These are phyloP conservation scores for Didymella segeticola DNA, from an alignment of 2,329 filamentous ascomycete genomes.

Conservation along the genomic window DNA sequence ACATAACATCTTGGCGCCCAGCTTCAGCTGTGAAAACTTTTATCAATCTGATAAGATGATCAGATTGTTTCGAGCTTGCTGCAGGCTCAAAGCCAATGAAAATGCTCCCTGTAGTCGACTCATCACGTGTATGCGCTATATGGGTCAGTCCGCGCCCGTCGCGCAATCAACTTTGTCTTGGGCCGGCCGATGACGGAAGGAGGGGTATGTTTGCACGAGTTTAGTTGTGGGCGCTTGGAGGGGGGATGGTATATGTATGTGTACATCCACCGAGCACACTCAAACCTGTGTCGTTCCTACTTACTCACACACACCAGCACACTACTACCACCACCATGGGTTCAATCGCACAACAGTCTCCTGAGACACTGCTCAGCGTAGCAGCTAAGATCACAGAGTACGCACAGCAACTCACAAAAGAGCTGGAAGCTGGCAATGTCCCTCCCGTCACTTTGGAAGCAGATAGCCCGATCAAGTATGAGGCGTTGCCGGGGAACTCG, in stretches of 20 bases:
- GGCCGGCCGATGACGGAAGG: slow-evolving; percentile 15
- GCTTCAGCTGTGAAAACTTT: slow-evolving; percentile 20
- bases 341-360: slow-evolving; percentile 21
- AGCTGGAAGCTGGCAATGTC: slow-evolving; percentile 54
- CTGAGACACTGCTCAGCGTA: slow-evolving; percentile 52
- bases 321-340: slow-evolving; percentile 24
- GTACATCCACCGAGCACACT: background rate
- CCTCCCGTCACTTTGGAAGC: slow-evolving; percentile 53
- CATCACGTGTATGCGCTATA: background rate
- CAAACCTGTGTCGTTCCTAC: too few species aligned
- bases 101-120: background rate
- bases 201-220: background rate
- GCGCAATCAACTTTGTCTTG: background rate
- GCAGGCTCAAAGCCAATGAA: background rate
- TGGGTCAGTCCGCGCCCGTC: background rate
- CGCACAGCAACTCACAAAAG: slow-evolving; percentile 51
- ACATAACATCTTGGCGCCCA: slow-evolving; percentile 17
- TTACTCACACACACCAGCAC: background rate
- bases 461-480: slow-evolving; percentile 53
- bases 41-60: slow-evolving; percentile 40
- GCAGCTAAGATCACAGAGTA: slow-evolving; percentile 56
- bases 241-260: slow-evolving; percentile 3
- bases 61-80: slow-evolving; percentile 15
- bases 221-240: background rate
- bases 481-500: slow-evolving; percentile 52